Evolutionary conservation across 345 rosid genomes (phyloP), one percentile per base, ranked within the genome.

Genomic region (Acer negundo): DNA sequence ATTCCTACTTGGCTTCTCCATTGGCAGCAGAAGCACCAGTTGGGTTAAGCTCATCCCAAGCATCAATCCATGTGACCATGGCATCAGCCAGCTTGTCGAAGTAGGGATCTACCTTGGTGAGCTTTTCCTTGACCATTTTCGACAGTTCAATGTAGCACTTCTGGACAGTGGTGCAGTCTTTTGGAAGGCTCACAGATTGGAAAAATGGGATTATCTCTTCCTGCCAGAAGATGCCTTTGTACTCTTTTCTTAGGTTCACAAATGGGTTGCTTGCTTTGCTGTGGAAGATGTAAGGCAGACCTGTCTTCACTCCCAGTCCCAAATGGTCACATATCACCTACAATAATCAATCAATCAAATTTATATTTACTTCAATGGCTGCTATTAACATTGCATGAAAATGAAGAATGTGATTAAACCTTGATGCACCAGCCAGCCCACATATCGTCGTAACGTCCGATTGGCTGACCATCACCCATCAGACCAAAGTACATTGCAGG

Each of bases 401-500:
- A 66, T 55, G 31, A 42, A 58, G 6, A 65, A 76, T 28, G 47
- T 5, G 28, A 23, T 26, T 1, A 79, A 42, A 92, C 98, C 95
- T 94, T 91, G 80, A 70, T 65, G n/a, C 99, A 95, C 98, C 99
- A 95, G 75, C 99, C 98, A 66, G 98, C 98, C 99, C 99, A 95
- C 99, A 95, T 95, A 75, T 93, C 97, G 7, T 93, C 98, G 17
- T 93, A 93, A 10, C 99, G 96, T 62, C 95, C 96, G 40, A 95
- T 93, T 61, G 98, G 98, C 83, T 95, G 98, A 71, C 98, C 99
- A 59, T 95, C 98, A 16, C 99, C 98, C 99, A 92, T 93, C 70
- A 95, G 97, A 72, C 98, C 98, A 19, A 95, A 93, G 90, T 95
- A 95, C 98, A 95, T 93, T 59, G 99, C 97, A 46, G 98, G 94